phyloP scores from a whole-genome alignment of 805 yeast species.

The Metschnikowia dekortorum region DNA sequence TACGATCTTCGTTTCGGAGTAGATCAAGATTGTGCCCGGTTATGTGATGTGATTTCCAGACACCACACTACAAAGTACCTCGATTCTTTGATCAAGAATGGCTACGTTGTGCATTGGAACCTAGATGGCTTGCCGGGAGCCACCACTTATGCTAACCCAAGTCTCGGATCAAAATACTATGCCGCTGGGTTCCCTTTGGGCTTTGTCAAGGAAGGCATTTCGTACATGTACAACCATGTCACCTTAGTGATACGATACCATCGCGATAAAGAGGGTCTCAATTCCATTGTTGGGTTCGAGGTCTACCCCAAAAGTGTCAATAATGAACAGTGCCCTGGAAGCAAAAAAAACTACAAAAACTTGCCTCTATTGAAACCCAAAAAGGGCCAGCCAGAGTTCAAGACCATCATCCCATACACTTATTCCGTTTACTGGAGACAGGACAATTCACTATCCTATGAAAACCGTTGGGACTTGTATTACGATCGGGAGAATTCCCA shows the following conservation, averaged over 20 bases:
- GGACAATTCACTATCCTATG: constrained; percentile 61
- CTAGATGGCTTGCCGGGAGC: constrained; percentile 86
- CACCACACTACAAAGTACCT: constrained; percentile 52
- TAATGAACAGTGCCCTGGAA: constrained; percentile 69
- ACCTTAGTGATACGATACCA: constrained; percentile 77
- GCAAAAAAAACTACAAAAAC: constrained; percentile 54
- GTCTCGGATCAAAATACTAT: constrained; percentile 61
- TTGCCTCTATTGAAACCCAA: constrained; percentile 45
- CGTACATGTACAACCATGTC: constrained; percentile 72
- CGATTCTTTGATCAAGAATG: constrained; percentile 55
- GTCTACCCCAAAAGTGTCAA: constrained; percentile 80
- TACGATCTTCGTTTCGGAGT: constrained; percentile 58
- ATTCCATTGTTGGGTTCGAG: constrained; percentile 82
- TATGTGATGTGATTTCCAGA: constrained; percentile 65
- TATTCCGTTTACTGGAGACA: constrained; percentile 89
- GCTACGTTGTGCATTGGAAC: constrained; percentile 79
- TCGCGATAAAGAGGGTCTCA: constrained; percentile 30
- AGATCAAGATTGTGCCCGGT: constrained; percentile 60
- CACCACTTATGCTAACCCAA: constrained; percentile 65
- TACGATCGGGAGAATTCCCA: constrained; percentile 49
- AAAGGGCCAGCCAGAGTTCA: constrained; percentile 24
- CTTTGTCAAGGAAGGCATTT: constrained; percentile 49
- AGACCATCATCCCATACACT: constrained; percentile 63
- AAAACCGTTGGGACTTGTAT: constrained; percentile 70
- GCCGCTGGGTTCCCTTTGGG: constrained; percentile 88